Evolutionary conservation across 2,329 filamentous ascomycete genomes (phyloP), one percentile per base, ranked within the genome.

Genomic region (Magnaporthiopsis poae): DNA sequence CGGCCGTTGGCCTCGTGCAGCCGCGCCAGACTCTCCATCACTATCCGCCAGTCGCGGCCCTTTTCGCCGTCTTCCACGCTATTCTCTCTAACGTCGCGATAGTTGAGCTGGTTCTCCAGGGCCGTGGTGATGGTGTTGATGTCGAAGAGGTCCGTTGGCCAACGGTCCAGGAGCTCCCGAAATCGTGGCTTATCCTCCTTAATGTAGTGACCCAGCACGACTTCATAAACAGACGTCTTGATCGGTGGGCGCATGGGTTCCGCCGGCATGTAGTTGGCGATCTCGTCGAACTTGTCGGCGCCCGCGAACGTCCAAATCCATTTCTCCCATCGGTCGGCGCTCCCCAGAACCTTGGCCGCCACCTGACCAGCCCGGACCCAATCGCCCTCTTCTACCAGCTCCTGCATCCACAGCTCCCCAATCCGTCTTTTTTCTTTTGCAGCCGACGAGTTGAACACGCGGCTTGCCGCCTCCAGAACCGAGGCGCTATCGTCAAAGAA

Each of bases 291-390:
- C 73, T 88, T 92, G 69, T 91, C 85, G 2, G 90, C 90, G 60
- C 92, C 89, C 9, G 92, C 91, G 77, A 99, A 99, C 0, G 86
- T 89, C 86, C 90, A 96, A 5, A 96, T 90, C 92, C 94, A 98
- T 72, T 96, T 91, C 78, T 98, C 93, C 95, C 95, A 99, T 71
- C 89, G 82, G 63, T 89, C 83, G 0, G 92, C 87, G 0, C 89
- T 91, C 61, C 87, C 87, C 0, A 99, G 81, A 0, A 97, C 93
- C 73, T 89, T 92, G 18, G 89, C 90, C 67, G 92, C 94, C 4
- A 96, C 82, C 72, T 89, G 83, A 0, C 92, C 94, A 7, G 95
- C 95, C 67, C 84, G 81, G 11, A 75, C 75, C 95, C 95, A 99
- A 68, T 94, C 83, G 11, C 86, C 83, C 0, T 85, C 82, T 52